phyloP scores from a whole-genome alignment of 2,329 filamentous ascomycete species.

The Epicoccum sorghinum region DNA sequence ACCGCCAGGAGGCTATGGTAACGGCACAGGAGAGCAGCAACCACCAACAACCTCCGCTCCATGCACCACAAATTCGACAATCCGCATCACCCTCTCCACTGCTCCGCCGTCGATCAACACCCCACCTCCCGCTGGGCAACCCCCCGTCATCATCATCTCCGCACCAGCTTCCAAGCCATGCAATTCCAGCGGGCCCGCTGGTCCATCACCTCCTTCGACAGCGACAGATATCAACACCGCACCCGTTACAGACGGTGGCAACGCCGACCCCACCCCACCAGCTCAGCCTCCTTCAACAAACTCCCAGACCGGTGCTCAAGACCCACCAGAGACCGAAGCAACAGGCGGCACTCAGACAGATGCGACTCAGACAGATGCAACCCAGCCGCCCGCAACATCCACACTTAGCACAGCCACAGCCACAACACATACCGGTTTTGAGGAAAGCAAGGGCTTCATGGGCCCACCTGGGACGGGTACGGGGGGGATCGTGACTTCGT shows the following conservation, averaged over 20 bases:
- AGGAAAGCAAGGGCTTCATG: constrained; percentile 11
- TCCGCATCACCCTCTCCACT: constrained; percentile 13
- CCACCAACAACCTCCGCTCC: background rate
- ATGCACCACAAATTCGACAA: background rate
- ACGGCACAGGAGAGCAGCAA: background rate
- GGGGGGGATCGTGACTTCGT: too few species aligned
- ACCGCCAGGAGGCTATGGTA: background rate
- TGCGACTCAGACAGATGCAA: background rate
- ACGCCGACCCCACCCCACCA: background rate
- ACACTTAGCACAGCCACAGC: background rate
- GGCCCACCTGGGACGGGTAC: background rate
- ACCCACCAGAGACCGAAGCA: background rate
- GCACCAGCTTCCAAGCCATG: background rate
- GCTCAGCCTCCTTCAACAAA: background rate
- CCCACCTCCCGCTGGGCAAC: background rate
- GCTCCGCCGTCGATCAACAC: background rate
- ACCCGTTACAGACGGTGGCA: background rate
- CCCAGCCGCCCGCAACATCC: background rate
- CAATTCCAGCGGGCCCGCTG: background rate
- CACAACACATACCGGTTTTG: background rate
- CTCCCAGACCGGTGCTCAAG: background rate
- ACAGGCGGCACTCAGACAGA: background rate
- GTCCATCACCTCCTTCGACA: background rate
- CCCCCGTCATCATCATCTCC: constrained; percentile 1
- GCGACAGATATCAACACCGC: background rate